A percentile compares a stretch with the other conserved stretches of the same genome.
Evolutionary conservation across 768 basidiomycete species (phyloP).

Genomic region (Leccinum uliginosum): DNA sequence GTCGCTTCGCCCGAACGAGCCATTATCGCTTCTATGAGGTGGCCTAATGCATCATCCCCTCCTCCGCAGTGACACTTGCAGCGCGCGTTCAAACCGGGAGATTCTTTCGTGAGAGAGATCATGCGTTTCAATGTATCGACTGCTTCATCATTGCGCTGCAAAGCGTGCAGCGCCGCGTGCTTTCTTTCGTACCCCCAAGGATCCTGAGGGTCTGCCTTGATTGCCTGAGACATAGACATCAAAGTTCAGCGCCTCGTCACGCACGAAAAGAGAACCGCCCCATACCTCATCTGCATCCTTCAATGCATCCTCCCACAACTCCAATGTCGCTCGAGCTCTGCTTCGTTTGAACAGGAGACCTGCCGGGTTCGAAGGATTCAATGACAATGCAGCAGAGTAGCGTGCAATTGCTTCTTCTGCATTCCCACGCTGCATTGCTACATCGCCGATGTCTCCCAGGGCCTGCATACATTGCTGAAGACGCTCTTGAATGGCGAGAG

Average conservation of each 20-base stretch:
- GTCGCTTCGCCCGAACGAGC: slow-evolving; percentile 4
- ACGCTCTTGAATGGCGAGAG: neutral
- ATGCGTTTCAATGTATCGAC: neutral
- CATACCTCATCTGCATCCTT: slow-evolving; percentile 11
- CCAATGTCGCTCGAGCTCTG: neutral
- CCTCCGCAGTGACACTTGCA: slow-evolving; percentile 10
- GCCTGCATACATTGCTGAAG: neutral
- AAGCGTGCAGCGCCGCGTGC: neutral
- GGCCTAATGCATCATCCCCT: slow-evolving; percentile 4
- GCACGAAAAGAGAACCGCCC: neutral
- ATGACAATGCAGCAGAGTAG: slow-evolving; percentile 3
- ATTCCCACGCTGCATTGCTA: neutral
- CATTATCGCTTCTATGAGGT: slow-evolving; percentile 12
- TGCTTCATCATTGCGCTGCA: slow-evolving; percentile 1
- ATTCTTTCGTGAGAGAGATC: neutral
- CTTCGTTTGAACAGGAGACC: slow-evolving; percentile 9
- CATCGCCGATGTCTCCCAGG: neutral
- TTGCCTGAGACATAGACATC: neutral
- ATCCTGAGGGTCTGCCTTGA: neutral
- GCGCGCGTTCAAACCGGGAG: neutral
- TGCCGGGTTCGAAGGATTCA: neutral
- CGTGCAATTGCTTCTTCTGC: neutral
- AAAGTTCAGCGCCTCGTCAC: neutral
- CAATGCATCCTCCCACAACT: slow-evolving; percentile 9
- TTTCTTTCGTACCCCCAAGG: slow-evolving; percentile 2